Evolutionary conservation across 2,329 filamentous ascomycete species (phyloP).

Genomic region (Xylariales sp.): DNA sequence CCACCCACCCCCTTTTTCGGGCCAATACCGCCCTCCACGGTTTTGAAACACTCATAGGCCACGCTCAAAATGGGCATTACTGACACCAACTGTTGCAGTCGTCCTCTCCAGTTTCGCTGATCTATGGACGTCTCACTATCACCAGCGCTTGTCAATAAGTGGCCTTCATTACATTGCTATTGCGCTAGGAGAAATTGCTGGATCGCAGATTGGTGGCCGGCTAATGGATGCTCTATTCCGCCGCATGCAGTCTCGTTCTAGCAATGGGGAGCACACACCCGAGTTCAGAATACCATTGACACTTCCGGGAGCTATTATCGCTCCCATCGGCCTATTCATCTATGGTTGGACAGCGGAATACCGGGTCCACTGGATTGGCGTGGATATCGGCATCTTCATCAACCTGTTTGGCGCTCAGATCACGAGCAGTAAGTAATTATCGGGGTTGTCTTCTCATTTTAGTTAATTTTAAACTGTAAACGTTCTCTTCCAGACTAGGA

Average conservation of each 20-base stretch:
- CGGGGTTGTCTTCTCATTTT: background rate
- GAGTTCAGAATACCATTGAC: conserved; percentile 73
- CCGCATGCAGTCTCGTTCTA: conserved; percentile 18
- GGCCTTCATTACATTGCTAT: conserved; percentile 73
- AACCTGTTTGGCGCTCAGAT: conserved; percentile 51
- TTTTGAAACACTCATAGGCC: no score
- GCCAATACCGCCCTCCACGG: no score
- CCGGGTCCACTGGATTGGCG: conserved; percentile 53
- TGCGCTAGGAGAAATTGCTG: conserved; percentile 70
- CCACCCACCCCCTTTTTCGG: no score
- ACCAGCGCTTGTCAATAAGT: conserved; percentile 66
- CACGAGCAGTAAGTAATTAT: conserved; percentile 31
- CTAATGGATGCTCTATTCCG: conserved; percentile 57
- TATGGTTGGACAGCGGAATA: conserved; percentile 59
- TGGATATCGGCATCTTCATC: conserved; percentile 53
- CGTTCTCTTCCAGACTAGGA: background rate
- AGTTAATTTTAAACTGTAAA: background rate
- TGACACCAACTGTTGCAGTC: conserved; percentile 45
- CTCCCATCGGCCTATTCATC: conserved; percentile 52
- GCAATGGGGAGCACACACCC: conserved; percentile 52
- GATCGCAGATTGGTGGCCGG: conserved; percentile 59
- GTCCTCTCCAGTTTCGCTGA: conserved; percentile 70
- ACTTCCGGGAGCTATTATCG: conserved; percentile 61
- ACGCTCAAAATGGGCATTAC: no score
- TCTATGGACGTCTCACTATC: conserved; percentile 67